Base-by-base conservation (phyloP, 495 filamentous ascomycete species). In the Podospora pseudocomata region DNA sequence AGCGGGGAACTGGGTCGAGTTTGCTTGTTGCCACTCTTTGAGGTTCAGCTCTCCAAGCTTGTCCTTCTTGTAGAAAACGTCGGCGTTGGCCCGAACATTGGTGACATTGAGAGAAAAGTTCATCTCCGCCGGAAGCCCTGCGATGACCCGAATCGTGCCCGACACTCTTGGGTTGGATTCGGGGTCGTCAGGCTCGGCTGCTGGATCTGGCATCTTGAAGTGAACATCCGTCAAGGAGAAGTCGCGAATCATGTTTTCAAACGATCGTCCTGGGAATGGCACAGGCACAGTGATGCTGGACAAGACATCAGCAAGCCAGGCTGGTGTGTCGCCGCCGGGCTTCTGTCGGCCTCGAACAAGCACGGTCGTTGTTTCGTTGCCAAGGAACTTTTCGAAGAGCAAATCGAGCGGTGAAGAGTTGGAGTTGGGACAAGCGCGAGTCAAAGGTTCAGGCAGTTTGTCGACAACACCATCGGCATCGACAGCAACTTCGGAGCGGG, bases 171-270 rank as follows among this genome's bases (percentile, higher is more conserved):
- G 93, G 66, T 90, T 85, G 0, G 91, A 82, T 28, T 90, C 86
- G 3, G 92, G 90, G n/a, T 89, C 85, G 64, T 85, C 87, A 1
- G 92, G 91, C 1, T 91, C 86, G 18, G 92, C 92, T 61, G 88
- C 85, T 16, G 89, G 90, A 72, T 91, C 83, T 1, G 95, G 95
- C 57, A 99, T 80, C 32, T 83, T 86, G 76, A 99, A 95, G 71
- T 93, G 87, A 9, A 94, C 92, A 75, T 97, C 86, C 2, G 87
- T 85, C 72, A 97, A 81, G 39, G 91, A 90, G 76, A 99, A 96
- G 65, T 92, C 93, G 66, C 88, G 89, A 75, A 99, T 89, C 20
- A 96, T 74, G 70, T 91, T 87, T 63, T 91, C 92, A 71, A 97
- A 86, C 3, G 87, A 86, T 65, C 89, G 86, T 19, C 92, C 93